Evolutionary conservation across 352 stramenopile species (phyloP), one percentile per base, ranked within the genome.

Genomic region (Peronospora belbahrii): DNA sequence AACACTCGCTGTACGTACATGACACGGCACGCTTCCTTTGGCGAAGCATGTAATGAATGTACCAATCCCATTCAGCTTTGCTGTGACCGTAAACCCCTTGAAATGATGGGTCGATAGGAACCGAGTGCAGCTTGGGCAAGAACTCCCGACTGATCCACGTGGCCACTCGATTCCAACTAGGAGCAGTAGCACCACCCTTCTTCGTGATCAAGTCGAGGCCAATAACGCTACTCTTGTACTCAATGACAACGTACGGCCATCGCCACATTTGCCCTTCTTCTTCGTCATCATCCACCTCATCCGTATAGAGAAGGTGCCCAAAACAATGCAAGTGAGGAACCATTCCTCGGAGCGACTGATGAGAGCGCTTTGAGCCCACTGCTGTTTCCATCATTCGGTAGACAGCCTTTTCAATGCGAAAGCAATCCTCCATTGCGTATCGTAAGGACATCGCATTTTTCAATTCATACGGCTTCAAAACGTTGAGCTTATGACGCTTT

Each of bases 211-310:
- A 62, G 23, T 79, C 55, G 10, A 94, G 67, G 1, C 77, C 76
- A 27, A 82, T 42, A 15, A 64, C 51, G 2, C 56, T 62, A 31
- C 59, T 62, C 31, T 81, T 72, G 59, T 73, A 88, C 49, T 87
- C 75, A 9, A 89, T 70, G 31, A 90, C 46, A 17, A 87, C 54
- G 42, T 94, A 94, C 6, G 82, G 82, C 82, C 82, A 94, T n/a
- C 77, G 74, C 82, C 82, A 94, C 35, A 89, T 61, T 18, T 59
- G 43, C 0, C 70, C 74, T 38, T 85, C 73, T n/a, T 65, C 65
- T 31, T 87, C 74, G 14, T 70, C 62, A 37, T 83, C 73, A 19
- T 88, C 74, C 0, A 85, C 73, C 44, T 88, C 74, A 20, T 78
- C 66, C 3, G 78, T 43, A 46, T 81, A 59, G 4, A 78, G 47